Conservation (phyloP, 768 basidiomycete species). For the Auriculariales sp. region DNA sequence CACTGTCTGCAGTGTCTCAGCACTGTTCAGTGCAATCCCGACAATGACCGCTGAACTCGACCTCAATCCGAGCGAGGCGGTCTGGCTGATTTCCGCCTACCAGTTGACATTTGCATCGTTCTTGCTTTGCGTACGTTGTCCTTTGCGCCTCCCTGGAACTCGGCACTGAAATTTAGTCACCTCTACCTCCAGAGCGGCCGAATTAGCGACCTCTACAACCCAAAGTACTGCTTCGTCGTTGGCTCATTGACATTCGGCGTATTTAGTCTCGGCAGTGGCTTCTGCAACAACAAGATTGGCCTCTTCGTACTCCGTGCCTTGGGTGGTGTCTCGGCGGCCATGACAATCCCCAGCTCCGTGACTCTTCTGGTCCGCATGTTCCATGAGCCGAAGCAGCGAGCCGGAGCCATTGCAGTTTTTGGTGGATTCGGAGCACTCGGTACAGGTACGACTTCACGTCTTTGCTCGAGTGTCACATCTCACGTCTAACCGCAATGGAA, state of each 20-base stretch:
- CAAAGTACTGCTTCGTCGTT: background rate
- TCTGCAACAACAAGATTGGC: background rate
- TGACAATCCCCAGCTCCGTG: conserved; percentile 12
- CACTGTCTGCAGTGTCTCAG: background rate
- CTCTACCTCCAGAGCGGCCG: conserved; percentile 2
- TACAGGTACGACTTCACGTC: too few relatives aligned
- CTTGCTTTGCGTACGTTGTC: conserved; percentile 17
- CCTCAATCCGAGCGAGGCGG: conserved; percentile 10
- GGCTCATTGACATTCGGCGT: background rate
- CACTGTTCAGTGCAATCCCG: background rate
- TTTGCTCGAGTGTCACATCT: too few relatives aligned
- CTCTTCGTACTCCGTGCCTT: conserved; percentile 2
- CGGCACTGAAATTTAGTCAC: too few relatives aligned
- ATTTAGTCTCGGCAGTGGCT: conserved; percentile 1
- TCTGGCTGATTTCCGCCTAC: conserved; percentile 30
- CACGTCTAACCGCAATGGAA: too few relatives aligned
- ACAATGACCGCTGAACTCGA: background rate
- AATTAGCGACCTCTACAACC: conserved; percentile 1
- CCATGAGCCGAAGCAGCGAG: conserved; percentile 16
- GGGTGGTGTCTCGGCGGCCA: conserved; percentile 12
- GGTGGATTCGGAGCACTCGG: conserved; percentile 17
- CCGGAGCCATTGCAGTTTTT: conserved; percentile 15
- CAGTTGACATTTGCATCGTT: conserved; percentile 29
- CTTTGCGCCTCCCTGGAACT: too few relatives aligned
- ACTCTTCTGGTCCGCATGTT: conserved; percentile 19